Conservation (phyloP, 192 early-diverging fungal species). For the Umbelopsis sp. region DNA sequence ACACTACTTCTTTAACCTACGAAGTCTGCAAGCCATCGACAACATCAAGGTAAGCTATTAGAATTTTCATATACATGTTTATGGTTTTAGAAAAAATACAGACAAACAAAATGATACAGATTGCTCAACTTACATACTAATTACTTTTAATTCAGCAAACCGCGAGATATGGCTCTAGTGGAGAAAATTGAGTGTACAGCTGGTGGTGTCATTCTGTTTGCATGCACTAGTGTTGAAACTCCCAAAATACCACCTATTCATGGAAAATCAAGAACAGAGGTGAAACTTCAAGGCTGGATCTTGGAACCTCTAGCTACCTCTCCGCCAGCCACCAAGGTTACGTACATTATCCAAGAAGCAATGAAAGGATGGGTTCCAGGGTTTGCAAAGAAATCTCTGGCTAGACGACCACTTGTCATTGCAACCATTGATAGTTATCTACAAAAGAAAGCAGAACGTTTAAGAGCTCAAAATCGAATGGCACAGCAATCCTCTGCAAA, state of each 20-base stretch:
- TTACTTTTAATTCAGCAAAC: slow-evolving; percentile 16
- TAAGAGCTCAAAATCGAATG: slow-evolving; percentile 31
- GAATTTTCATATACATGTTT: too few species aligned
- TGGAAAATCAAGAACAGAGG: slow-evolving; percentile 48
- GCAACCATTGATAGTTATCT: slow-evolving; percentile 53
- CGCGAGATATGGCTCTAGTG: slow-evolving; percentile 45
- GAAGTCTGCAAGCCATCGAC: slow-evolving; percentile 42
- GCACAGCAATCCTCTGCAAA: slow-evolving; percentile 8
- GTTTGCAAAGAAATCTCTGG: slow-evolving; percentile 55
- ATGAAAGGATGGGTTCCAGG: slow-evolving; percentile 57
- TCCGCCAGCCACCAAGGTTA: slow-evolving; percentile 53
- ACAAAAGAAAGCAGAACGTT: slow-evolving; percentile 45
- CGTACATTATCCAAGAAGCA: slow-evolving; percentile 55
- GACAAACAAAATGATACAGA: too few species aligned
- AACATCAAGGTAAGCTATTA: slow-evolving; percentile 38
- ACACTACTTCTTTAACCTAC: slow-evolving; percentile 46
- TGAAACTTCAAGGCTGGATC: slow-evolving; percentile 60
- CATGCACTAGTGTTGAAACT: slow-evolving; percentile 51
- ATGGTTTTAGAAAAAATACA: too few species aligned
- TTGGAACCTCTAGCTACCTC: slow-evolving; percentile 49
- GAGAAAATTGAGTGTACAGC: slow-evolving; percentile 48
- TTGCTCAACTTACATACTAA: too few species aligned
- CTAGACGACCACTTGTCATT: slow-evolving; percentile 52
- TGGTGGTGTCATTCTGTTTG: slow-evolving; percentile 58
- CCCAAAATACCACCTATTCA: slow-evolving; percentile 51